Conservation (phyloP, 2,329 filamentous ascomycete species). For the Botryotinia calthae region DNA sequence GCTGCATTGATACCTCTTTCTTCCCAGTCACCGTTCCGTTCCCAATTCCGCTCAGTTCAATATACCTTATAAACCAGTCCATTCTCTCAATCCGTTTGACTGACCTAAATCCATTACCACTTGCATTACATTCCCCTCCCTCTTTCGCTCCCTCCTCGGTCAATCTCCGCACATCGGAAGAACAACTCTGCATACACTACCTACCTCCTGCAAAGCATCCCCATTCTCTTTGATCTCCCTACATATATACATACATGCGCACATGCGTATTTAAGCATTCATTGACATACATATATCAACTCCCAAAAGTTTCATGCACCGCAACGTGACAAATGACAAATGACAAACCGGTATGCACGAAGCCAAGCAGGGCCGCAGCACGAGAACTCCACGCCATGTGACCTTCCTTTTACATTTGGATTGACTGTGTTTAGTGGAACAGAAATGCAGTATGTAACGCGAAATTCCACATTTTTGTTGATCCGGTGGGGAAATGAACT, state of each 20-base stretch:
- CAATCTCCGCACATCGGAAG: not conserved
- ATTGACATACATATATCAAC: not conserved
- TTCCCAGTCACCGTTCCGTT: not conserved
- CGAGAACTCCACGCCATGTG: constrained; percentile 16
- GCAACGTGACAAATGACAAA: not conserved
- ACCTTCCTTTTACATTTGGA: not conserved
- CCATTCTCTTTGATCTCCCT: not conserved
- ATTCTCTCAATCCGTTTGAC: not conserved
- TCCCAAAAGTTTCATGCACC: not conserved
- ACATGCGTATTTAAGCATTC: not conserved
- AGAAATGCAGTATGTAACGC: not conserved
- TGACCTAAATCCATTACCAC: not conserved
- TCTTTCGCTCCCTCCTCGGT: not conserved
- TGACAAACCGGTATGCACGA: not conserved
- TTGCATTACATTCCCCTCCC: not conserved
- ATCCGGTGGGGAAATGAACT: constrained; percentile 1
- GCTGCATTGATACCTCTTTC: not conserved
- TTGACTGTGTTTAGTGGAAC: not conserved
- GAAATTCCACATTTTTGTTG: not conserved
- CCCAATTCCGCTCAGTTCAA: not conserved
- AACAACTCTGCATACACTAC: not conserved
- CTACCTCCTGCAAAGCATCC: not conserved
- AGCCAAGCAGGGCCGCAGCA: constrained; percentile 7
- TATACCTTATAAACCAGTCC: not conserved
- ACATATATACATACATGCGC: not conserved